phyloP scores from a whole-genome alignment of 176 grass and related monocot species.

The Carex parvula region DNA sequence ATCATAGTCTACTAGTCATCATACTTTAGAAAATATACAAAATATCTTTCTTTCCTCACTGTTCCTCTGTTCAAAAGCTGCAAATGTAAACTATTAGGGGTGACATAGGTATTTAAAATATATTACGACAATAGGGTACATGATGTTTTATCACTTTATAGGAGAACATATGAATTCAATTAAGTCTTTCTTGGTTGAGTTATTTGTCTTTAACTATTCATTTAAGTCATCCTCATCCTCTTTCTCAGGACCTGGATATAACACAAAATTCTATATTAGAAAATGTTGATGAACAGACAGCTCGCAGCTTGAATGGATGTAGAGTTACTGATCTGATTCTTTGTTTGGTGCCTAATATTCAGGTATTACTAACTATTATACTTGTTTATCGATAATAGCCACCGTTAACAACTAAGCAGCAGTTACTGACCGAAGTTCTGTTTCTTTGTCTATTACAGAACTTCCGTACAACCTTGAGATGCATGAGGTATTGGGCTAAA shows the following conservation, averaged over 20 bases:
- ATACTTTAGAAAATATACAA: neutral
- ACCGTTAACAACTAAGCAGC: neutral
- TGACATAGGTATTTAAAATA: neutral
- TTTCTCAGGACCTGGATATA: conserved; percentile 77
- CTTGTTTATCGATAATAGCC: neutral
- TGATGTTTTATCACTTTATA: neutral
- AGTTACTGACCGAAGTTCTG: conserved; percentile 6
- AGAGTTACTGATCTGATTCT: conserved; percentile 91
- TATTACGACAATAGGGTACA: neutral
- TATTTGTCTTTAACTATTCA: conserved; percentile 1
- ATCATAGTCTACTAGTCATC: neutral
- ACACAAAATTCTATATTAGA: conserved; percentile 82
- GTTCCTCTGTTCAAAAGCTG: neutral
- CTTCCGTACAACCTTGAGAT: conserved; percentile 83
- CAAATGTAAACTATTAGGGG: neutral
- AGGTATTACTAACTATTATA: conserved; percentile 29
- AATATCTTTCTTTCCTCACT: neutral
- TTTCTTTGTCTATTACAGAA: conserved; percentile 52
- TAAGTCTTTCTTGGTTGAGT: neutral
- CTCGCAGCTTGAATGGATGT: conserved; percentile 86
- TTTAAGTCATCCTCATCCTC: conserved; percentile 7
- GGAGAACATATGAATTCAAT: neutral
- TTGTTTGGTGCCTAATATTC: conserved; percentile 71
- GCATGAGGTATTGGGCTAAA: conserved; percentile 91
- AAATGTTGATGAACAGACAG: conserved; percentile 90